Evolutionary conservation across 1,139 yeast genomes (phyloP).

Genomic region (Williopsis jadinii): DNA sequence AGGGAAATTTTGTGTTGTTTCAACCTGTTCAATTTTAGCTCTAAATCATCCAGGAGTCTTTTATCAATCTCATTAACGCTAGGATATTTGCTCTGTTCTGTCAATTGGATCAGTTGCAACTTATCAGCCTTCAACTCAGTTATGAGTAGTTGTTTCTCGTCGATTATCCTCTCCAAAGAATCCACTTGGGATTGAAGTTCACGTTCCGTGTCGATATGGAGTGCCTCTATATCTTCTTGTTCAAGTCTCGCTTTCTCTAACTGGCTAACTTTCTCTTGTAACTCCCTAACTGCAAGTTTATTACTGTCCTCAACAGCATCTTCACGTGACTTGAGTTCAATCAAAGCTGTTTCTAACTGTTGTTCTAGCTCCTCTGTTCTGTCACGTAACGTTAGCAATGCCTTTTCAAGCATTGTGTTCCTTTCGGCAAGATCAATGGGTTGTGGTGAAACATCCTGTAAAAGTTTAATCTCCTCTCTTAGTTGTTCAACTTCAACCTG

Average conservation of each 20-base stretch:
- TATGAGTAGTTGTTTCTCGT: slow-evolving; percentile 19
- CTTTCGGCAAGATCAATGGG: slow-evolving; percentile 19
- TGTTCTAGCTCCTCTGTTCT: slow-evolving; percentile 24
- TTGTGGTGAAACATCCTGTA: slow-evolving; percentile 4
- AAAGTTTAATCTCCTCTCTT: slow-evolving; percentile 14
- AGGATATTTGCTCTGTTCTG: neutral
- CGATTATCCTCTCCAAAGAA: slow-evolving; percentile 26
- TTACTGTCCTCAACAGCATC: neutral
- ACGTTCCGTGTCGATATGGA: slow-evolving; percentile 46
- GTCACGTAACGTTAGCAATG: slow-evolving; percentile 29
- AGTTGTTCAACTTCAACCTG: slow-evolving; percentile 30
- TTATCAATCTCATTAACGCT: slow-evolving; percentile 1
- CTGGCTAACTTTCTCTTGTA: slow-evolving; percentile 9
- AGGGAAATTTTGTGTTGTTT: no score
- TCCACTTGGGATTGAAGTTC: slow-evolving; percentile 44
- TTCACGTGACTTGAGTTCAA: slow-evolving; percentile 17
- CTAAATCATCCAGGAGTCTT: slow-evolving; percentile 3
- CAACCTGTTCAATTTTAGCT: neutral
- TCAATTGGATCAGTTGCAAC: neutral
- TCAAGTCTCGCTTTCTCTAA: slow-evolving; percentile 48
- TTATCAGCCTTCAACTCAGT: slow-evolving; percentile 2
- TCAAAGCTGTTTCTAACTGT: slow-evolving; percentile 23
- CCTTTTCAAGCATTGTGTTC: slow-evolving; percentile 33
- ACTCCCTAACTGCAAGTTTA: slow-evolving; percentile 12
- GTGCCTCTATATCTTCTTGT: slow-evolving; percentile 57